phyloP scores from a whole-genome alignment of 176 grass and related monocot genomes.

The Rhynchospora tenuis region DNA sequence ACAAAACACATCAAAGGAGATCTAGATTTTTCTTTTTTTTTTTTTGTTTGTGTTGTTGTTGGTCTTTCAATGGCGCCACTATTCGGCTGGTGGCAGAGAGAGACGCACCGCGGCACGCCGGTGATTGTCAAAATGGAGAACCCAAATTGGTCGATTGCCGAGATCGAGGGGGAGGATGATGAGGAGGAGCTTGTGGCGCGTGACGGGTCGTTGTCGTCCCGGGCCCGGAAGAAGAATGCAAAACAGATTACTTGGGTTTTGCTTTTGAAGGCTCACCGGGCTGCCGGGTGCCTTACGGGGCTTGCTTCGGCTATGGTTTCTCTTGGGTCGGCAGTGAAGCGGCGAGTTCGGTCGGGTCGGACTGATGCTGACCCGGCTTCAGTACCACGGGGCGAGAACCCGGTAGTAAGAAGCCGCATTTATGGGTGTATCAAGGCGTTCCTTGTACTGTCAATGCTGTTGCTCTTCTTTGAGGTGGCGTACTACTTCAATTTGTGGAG shows the following conservation, averaged over 20 bases:
- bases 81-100: slow-evolving; percentile 60
- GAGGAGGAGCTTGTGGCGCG: slow-evolving; percentile 46
- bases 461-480: slow-evolving; percentile 64
- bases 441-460: slow-evolving; percentile 63
- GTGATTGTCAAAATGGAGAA: slow-evolving; percentile 99
- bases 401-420: slow-evolving; percentile 62
- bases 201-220: slow-evolving; percentile 36
- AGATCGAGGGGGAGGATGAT: slow-evolving; percentile 77
- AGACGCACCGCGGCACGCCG: slow-evolving; percentile 89
- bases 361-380: slow-evolving; percentile 57
- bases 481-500: slow-evolving; percentile 66
- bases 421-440: slow-evolving; percentile 76
- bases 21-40: slow-evolving; percentile 16
- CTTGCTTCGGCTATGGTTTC: slow-evolving; percentile 57
- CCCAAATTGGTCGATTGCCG: slow-evolving; percentile 98
- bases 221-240: slow-evolving; percentile 69
- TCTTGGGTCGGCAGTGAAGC: slow-evolving; percentile 50
- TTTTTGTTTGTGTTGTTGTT: slow-evolving; percentile 14
- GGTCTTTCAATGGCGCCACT: slow-evolving; percentile 63
- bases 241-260: slow-evolving; percentile 99
- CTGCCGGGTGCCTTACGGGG: slow-evolving; percentile 72
- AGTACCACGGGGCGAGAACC: slow-evolving; percentile 48
- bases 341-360: slow-evolving; percentile 56
- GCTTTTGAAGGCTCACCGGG: slow-evolving; percentile 90
- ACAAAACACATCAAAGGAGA: neutral